Percentiles rank a stretch among this genome's conserved stretches.
Evolutionary conservation across 805 yeast genomes (phyloP).

Genomic region (Candida yuanshanica): DNA sequence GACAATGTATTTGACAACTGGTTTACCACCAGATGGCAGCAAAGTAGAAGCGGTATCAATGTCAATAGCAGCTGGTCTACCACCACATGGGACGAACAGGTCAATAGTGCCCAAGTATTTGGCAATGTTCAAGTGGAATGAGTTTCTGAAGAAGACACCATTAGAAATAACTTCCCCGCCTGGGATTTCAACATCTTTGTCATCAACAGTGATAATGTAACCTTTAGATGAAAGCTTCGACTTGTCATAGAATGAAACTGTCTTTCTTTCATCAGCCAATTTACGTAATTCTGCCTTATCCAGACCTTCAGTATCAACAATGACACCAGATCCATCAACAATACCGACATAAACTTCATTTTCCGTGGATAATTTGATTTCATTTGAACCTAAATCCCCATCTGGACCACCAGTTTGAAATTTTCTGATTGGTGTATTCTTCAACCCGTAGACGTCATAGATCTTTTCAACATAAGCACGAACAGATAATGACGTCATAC

Average conservation of each 20-base stretch:
- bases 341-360: conserved; percentile 81
- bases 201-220: conserved; percentile 80
- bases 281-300: conserved; percentile 72
- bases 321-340: conserved; percentile 94
- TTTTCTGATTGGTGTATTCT: conserved; percentile 58
- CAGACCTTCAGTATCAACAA: conserved; percentile 87
- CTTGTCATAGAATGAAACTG: conserved; percentile 64
- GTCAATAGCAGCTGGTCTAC: conserved; percentile 95
- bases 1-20: conserved; percentile 79
- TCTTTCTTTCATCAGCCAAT: conserved; percentile 72
- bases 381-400: conserved; percentile 96
- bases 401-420: conserved; percentile 99
- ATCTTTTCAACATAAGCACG: conserved; percentile 86
- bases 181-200: conserved; percentile 72
- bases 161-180: conserved; percentile 64
- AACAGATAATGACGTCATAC: conserved; percentile 95
- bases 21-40: conserved; percentile 68
- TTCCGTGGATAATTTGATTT: conserved; percentile 71
- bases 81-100: conserved; percentile 97
- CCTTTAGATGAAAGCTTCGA: conserved; percentile 68
- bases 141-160: conserved; percentile 87
- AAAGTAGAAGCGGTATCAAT: conserved; percentile 70
- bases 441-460: conserved; percentile 68
- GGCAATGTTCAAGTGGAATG: conserved; percentile 72
- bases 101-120: conserved; percentile 63